Percentiles rank a stretch among this genome's conserved stretches.
These are phyloP conservation scores for Posidonia australis DNA, from an alignment of 106 monocot species.

Conservation along the genomic window DNA sequence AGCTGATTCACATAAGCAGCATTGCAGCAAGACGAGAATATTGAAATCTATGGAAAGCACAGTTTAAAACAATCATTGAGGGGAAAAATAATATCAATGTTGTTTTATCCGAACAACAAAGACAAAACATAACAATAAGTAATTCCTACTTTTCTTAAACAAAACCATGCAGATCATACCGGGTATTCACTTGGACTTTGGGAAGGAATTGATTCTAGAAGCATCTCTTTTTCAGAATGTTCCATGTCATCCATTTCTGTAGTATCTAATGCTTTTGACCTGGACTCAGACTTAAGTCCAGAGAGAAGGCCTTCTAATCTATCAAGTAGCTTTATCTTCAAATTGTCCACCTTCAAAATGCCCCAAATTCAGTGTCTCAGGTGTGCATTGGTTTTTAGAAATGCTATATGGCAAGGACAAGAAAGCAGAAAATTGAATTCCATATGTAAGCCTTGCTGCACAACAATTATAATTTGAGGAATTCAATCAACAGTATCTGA, in stretches of 20 bases:
- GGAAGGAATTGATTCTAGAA: conserved; percentile 8
- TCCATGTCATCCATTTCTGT: conserved; percentile 4
- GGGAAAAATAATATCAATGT: no score
- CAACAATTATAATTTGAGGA: background rate
- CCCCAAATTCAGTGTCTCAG: background rate
- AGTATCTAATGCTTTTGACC: background rate
- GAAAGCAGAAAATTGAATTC: background rate
- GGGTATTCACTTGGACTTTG: background rate
- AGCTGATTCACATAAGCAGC: no score
- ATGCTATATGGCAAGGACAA: background rate
- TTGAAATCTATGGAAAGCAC: no score
- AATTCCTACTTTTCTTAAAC: no score
- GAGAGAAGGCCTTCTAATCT: conserved; percentile 13
- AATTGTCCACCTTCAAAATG: conserved; percentile 18
- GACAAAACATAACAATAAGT: no score
- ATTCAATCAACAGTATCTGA: background rate
- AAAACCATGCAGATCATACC: conserved; percentile 2
- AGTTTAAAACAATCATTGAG: no score
- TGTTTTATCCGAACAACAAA: no score
- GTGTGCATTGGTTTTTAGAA: background rate
- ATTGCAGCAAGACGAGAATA: no score
- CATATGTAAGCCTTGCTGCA: background rate
- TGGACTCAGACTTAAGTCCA: background rate
- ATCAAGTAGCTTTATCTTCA: conserved; percentile 16
- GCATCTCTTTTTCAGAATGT: background rate